Evolutionary conservation across 768 basidiomycete genomes (phyloP), one percentile per base, ranked within the genome.

Genomic region (Leccinum incarnatum): DNA sequence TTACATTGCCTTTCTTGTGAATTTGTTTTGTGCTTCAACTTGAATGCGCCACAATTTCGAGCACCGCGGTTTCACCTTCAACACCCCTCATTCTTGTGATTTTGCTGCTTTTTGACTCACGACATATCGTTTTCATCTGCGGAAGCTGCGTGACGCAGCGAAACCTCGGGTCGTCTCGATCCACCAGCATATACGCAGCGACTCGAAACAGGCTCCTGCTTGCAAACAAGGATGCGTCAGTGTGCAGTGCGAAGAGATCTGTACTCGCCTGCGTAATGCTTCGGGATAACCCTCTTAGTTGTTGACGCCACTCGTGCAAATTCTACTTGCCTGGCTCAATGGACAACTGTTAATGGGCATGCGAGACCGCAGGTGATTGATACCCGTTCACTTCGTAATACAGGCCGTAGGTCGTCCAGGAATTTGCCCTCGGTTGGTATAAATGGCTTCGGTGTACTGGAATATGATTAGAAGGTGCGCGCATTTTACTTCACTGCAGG

Each of bases 251-350:
- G 0, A 37, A 52, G 52, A 49, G 3, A 36, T n/a, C 1, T 55
- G 14, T 56, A 56, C 66, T 65, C 25, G 52, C 56, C 66, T 67
- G 12, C 25, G 29, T 19, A 52, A 11, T 17, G 21, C 32, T 42
- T 19, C 42, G 32, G 3, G 17, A 6, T 2, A 23, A 4, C 7
- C 17, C 42, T 11, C 19, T 7, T 48, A 40, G 40, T 57, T 17
- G 37, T 6, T 7, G 37, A 54, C 47, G 53, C 63, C 53, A 61
- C 66, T 58, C 47, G 29, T 1, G 10, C 47, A 45, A 45, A 51
- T 36, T 17, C 27, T n/a, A 40, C 21, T 15, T 1, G 14, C 21
- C 42, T 4, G 2, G 45, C 10, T 29, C 32, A 12, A 42, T 5
- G n/a, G 40, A 42, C 9, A 27, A 49, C 27, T 9, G 27, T 7